A percentile compares a stretch with the other conserved stretches of the same genome.
Conservation (phyloP, 306 rosid species). For the Prunus armeniaca region DNA sequence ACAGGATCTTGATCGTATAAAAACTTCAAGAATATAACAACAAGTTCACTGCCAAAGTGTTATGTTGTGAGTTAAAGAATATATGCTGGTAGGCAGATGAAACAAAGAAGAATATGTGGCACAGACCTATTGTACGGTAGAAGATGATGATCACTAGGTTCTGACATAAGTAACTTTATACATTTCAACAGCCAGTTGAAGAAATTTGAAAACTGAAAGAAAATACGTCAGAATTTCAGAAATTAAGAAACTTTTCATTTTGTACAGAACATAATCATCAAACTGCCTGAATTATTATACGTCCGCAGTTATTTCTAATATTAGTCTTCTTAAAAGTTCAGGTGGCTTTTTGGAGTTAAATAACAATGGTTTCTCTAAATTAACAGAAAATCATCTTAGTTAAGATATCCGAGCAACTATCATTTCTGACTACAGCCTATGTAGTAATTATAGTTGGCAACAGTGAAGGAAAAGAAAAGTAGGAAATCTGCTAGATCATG, state of each 20-base stretch:
- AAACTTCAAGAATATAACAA: constrained; percentile 81
- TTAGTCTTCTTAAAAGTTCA: background rate
- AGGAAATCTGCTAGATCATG: constrained; percentile 10
- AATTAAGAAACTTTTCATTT: background rate
- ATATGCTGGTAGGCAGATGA: constrained; percentile 10
- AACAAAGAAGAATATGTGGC: constrained; percentile 22
- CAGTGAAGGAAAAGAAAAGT: background rate
- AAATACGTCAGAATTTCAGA: constrained; percentile 19
- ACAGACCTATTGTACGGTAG: constrained; percentile 74
- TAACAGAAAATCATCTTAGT: background rate
- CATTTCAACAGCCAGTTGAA: constrained; percentile 96
- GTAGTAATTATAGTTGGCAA: background rate
- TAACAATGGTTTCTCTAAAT: background rate
- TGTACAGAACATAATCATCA: background rate
- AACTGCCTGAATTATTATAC: background rate
- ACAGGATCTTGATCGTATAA: constrained; percentile 92
- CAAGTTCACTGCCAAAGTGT: constrained; percentile 83
- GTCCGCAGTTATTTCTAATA: background rate
- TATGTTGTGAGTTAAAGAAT: constrained; percentile 20
- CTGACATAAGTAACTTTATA: constrained; percentile 83
- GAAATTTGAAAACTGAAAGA: constrained; percentile 81
- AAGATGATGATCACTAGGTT: constrained; percentile 96
- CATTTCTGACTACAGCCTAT: too few species aligned
- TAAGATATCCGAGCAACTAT: background rate
- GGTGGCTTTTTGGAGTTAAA: background rate